These are phyloP conservation scores for Candida vartiovaarae DNA, from an alignment of 805 yeast species.

Conservation along the genomic window DNA sequence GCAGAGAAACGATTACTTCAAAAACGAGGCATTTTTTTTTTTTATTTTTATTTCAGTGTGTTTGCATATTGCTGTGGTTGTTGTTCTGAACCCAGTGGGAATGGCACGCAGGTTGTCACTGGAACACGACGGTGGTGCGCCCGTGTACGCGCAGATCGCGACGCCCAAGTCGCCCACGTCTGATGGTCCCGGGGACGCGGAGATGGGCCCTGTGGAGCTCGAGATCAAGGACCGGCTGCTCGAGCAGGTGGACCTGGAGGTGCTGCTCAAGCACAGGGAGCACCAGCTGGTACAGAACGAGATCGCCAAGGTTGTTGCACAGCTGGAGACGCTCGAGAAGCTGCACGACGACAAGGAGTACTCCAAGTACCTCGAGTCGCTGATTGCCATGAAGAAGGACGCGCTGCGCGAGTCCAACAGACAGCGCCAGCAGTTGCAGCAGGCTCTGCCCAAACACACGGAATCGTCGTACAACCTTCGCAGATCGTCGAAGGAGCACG, in stretches of 20 bases:
- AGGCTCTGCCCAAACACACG: neutral
- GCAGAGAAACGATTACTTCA: too few species aligned
- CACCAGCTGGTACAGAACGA: constrained; percentile 43
- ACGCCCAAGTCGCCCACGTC: constrained; percentile 39
- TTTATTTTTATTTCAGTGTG: too few species aligned
- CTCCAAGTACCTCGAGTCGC: constrained; percentile 33
- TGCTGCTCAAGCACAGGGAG: constrained; percentile 54
- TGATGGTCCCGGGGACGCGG: constrained; percentile 23
- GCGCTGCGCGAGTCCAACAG: constrained; percentile 8
- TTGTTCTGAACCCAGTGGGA: too few species aligned
- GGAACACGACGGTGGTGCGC: neutral
- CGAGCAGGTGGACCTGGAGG: constrained; percentile 53
- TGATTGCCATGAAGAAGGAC: constrained; percentile 26
- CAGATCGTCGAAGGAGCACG: constrained; percentile 13
- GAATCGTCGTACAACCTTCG: constrained; percentile 6
- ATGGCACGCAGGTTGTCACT: constrained; percentile 1
- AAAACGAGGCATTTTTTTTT: too few species aligned
- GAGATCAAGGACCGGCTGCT: constrained; percentile 27
- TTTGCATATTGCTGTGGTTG: too few species aligned
- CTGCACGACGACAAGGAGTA: constrained; percentile 29
- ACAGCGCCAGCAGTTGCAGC: too few species aligned
- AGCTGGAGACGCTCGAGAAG: constrained; percentile 44
- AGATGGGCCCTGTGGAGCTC: constrained; percentile 5
- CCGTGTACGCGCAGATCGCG: constrained; percentile 30
- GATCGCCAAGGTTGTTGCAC: constrained; percentile 50